Evolutionary conservation across 1,284 basidiomycete species (phyloP).

Genomic region (Pyrrhoderma noxium): DNA sequence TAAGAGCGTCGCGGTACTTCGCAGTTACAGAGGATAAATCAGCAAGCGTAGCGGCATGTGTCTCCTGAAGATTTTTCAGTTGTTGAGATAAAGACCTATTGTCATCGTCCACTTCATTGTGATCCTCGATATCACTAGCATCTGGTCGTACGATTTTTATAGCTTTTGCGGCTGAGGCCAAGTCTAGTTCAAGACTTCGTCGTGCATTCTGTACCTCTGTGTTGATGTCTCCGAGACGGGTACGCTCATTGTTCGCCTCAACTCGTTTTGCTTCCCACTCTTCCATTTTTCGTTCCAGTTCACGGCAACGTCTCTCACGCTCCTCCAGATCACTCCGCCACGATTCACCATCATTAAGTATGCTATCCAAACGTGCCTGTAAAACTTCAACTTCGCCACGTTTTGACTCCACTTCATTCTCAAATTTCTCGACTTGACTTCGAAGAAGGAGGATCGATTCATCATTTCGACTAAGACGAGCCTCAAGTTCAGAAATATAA

Average conservation of each 20-base stretch:
- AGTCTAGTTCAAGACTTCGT: conserved; percentile 46
- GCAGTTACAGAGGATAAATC: conserved; percentile 71
- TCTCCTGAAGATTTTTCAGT: conserved; percentile 61
- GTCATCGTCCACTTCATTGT: conserved; percentile 22
- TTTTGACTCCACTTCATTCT: conserved; percentile 65
- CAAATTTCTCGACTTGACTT: conserved; percentile 69
- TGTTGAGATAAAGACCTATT: conserved; percentile 42
- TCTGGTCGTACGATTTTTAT: conserved; percentile 19
- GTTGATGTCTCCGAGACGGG: conserved; percentile 57
- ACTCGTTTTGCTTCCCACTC: conserved; percentile 67
- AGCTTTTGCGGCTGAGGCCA: conserved; percentile 22
- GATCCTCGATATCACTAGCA: conserved; percentile 19
- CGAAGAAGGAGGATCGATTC: conserved; percentile 65
- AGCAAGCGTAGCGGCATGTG: conserved; percentile 69
- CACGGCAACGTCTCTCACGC: conserved; percentile 66
- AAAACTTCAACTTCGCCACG: conserved; percentile 65
- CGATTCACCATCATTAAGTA: conserved; percentile 62
- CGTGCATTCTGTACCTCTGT: conserved; percentile 66
- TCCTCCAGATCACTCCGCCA: conserved; percentile 79
- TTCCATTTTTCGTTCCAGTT: conserved; percentile 68
- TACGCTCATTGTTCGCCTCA: conserved; percentile 56
- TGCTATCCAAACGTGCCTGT: conserved; percentile 62
- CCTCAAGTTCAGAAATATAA: conserved; percentile 89
- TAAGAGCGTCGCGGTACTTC: conserved; percentile 85
- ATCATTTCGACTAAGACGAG: conserved; percentile 72